Evolutionary conservation across 495 filamentous ascomycete species (phyloP), one percentile per base, ranked within the genome.

Genomic region (Hapsidospora chrysogenum): DNA sequence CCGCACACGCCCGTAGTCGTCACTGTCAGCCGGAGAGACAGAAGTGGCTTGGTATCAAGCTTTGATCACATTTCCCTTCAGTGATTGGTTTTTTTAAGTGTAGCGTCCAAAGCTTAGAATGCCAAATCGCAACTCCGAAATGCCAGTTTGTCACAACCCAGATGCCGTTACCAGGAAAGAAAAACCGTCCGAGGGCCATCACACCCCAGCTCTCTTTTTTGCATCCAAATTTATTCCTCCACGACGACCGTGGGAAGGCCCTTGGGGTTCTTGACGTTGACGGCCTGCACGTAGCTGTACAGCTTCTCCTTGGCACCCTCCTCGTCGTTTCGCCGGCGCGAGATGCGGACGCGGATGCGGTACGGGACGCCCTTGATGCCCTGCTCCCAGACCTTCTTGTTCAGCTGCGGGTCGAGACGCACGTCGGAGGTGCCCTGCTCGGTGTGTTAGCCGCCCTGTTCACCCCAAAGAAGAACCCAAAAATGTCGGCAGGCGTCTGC

Each of bases 371-470:
- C 92, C 76, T 95, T 95, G 68, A 99, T 76, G 61, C 89, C 89
- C 56, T 80, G 71, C 64, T 99, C 92, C 89, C 89, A 99, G 64
- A 99, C 87, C 74, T 99, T 95, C 80, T 99, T 99, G 77, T 99
- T 99, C 46, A 99, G 69, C 61, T 83, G 80, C 45, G 89, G 89
- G 70, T 96, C 89, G 56, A 99, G 63, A 47, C 89, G 89, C 68
- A 99, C 89, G 60, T 99, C 89, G 54, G 75, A 66, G 62, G 89
- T 99, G 58, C 89, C 89, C 89, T 97, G 44, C 34, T 47, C 23
- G 32, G 29, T n/a, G 10, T 31, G 22, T 36, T 36, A 36, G 33
- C 22, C 22, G 6, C 16, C 31, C 14, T 19, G 18, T 11, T 22
- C 31, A n/a, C n/a, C n/a, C n/a, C 31, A 33, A 21, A 7, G 31